These are phyloP conservation scores for Beauveria varroae DNA, from an alignment of 2,329 filamentous ascomycete genomes.

Conservation along the genomic window DNA sequence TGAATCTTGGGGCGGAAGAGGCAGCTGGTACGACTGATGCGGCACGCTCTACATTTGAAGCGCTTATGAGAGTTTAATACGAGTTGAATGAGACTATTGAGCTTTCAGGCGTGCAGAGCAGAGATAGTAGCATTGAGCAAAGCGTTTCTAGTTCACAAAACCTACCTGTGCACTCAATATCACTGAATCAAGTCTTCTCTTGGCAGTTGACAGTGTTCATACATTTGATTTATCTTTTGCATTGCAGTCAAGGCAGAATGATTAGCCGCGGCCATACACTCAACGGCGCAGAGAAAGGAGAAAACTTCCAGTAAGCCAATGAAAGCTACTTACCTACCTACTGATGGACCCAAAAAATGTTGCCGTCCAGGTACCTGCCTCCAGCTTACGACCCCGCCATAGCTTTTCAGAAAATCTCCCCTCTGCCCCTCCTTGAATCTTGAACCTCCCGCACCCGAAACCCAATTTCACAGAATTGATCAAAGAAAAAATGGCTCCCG, in stretches of 20 bases:
- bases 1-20: background rate
- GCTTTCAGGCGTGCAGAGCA: background rate
- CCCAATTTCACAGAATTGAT: constrained; percentile 15
- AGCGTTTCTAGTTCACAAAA: too few species aligned
- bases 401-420: constrained; percentile 9
- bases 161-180: too few species aligned
- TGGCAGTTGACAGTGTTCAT: too few species aligned
- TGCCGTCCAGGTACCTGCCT: background rate
- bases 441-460: constrained; percentile 6
- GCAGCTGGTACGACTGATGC: too few species aligned
- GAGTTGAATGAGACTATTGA: background rate
- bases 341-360: background rate
- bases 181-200: too few species aligned
- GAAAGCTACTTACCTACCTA: background rate
- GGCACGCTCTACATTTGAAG: background rate
- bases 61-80: background rate
- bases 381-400: constrained; percentile 9
- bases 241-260: too few species aligned
- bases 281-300: background rate
- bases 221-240: too few species aligned
- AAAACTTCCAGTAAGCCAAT: background rate
- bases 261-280: too few species aligned
- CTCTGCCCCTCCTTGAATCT: constrained; percentile 14
- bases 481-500: constrained; percentile 56
- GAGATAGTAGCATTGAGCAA: too few species aligned